phyloP scores from a whole-genome alignment of 345 rosid species.

The Odontarrhena argentea region DNA sequence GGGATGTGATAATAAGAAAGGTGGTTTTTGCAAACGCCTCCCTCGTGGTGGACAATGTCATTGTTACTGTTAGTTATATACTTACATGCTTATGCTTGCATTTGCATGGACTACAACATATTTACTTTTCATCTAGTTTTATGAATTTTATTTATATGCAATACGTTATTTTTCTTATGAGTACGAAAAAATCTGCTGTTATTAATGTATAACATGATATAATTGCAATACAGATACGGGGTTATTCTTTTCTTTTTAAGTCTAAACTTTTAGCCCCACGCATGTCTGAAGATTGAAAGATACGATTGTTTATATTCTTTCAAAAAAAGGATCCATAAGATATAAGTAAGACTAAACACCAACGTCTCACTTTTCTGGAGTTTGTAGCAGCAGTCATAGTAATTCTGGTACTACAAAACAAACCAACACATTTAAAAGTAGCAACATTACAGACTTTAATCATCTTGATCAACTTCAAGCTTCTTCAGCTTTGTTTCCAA shows the following conservation, averaged over 20 bases:
- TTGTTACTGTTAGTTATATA: slow-evolving; percentile 4
- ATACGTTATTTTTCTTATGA: too few species aligned
- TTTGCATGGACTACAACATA: not conserved
- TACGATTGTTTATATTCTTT: too few species aligned
- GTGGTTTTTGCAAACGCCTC: slow-evolving; percentile 20
- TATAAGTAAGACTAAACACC: not conserved
- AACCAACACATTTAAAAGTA: not conserved
- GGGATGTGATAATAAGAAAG: slow-evolving; percentile 10
- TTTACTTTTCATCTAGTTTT: too few species aligned
- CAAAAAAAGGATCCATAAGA: not conserved
- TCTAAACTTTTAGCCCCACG: too few species aligned
- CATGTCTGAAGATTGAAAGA: too few species aligned
- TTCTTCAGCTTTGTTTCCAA: slow-evolving; percentile 73
- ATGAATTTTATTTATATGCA: too few species aligned
- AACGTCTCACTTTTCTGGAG: slow-evolving; percentile 5
- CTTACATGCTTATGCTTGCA: not conserved
- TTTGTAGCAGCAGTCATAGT: slow-evolving; percentile 25
- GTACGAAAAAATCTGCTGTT: too few species aligned
- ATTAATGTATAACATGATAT: too few species aligned
- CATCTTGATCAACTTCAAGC: slow-evolving; percentile 61
- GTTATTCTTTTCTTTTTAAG: too few species aligned
- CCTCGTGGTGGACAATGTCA: slow-evolving; percentile 18
- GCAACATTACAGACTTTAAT: slow-evolving; percentile 36
- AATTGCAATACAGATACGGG: too few species aligned
- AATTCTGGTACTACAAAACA: slow-evolving; percentile 20